Conservation (phyloP, 768 basidiomycete species). For the Boletus rubropictus region DNA sequence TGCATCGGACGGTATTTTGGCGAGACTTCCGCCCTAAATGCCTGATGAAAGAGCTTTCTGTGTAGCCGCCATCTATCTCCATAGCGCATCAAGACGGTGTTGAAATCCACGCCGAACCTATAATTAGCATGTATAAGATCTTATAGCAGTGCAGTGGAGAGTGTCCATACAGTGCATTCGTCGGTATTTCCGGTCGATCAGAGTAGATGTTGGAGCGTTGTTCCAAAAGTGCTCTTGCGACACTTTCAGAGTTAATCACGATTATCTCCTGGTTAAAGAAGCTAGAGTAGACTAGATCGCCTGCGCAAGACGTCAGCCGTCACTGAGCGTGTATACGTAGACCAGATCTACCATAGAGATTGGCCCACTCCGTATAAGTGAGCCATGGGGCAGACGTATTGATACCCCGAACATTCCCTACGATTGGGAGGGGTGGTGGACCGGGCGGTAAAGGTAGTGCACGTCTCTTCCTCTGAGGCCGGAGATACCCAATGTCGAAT, state of each 20-base stretch:
- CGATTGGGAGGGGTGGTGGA: slow-evolving; percentile 15
- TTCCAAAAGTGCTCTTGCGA: slow-evolving; percentile 23
- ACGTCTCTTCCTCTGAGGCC: slow-evolving; percentile 3
- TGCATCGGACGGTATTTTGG: slow-evolving; percentile 30
- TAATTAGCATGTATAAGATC: not conserved
- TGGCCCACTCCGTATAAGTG: slow-evolving; percentile 17
- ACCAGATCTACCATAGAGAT: slow-evolving; percentile 10
- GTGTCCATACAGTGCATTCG: slow-evolving; percentile 12
- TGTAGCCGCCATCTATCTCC: slow-evolving; percentile 35
- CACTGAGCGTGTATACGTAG: no score
- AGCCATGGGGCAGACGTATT: slow-evolving; percentile 13
- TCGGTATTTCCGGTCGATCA: slow-evolving; percentile 27
- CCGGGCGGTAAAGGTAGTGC: slow-evolving; percentile 17
- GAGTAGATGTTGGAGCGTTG: slow-evolving; percentile 27
- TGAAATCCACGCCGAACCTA: slow-evolving; percentile 32
- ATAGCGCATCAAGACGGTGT: slow-evolving; percentile 31
- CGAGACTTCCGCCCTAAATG: slow-evolving; percentile 26
- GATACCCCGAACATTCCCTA: slow-evolving; percentile 18
- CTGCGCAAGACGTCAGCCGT: slow-evolving; percentile 8
- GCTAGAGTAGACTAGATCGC: slow-evolving; percentile 23
- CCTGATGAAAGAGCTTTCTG: slow-evolving; percentile 33
- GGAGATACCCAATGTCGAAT: slow-evolving; percentile 1
- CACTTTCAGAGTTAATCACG: slow-evolving; percentile 25
- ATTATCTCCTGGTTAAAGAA: slow-evolving; percentile 23
- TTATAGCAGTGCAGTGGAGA: not conserved